Evolutionary conservation across 225 moss, liverwort and hornwort genomes (phyloP).

Genomic region (Bryum argenteum): DNA sequence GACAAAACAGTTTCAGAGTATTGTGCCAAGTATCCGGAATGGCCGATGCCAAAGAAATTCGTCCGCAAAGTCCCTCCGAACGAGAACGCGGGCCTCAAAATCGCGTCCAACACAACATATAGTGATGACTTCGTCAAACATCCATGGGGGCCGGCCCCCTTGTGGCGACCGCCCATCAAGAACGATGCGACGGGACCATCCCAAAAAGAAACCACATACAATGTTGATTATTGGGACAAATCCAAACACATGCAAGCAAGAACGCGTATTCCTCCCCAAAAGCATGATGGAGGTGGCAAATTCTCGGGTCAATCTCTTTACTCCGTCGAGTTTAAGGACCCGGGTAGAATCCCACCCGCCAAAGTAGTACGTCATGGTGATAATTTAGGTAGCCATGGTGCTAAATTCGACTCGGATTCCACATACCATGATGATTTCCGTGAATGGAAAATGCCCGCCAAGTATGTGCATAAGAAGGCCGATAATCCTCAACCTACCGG

Average conservation of each 20-base stretch:
- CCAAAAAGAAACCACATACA: constrained; percentile 51
- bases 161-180: not conserved
- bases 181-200: not conserved
- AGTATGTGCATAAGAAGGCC: constrained; percentile 12
- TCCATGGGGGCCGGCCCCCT: constrained; percentile 33
- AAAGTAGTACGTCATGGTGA: constrained; percentile 31
- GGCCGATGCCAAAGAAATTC: constrained; percentile 45
- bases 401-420: constrained; percentile 37
- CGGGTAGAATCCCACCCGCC: not conserved
- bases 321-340: constrained; percentile 36
- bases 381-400: constrained; percentile 36
- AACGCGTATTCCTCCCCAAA: constrained; percentile 2
- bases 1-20: constrained; percentile 43
- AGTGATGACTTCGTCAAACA: constrained; percentile 47
- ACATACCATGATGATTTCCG: constrained; percentile 55
- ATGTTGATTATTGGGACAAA: constrained; percentile 45
- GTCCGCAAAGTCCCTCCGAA: constrained; percentile 4
- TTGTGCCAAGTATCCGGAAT: constrained; percentile 49
- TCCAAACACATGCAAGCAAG: constrained; percentile 31
- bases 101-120: constrained; percentile 49
- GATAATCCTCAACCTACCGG: constrained; percentile 25
- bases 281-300: not conserved
- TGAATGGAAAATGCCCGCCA: constrained; percentile 46
- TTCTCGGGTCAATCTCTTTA: constrained; percentile 35
- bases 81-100: not conserved